Conservation (phyloP, 2,329 filamentous ascomycete species). For the Alternaria atra region DNA sequence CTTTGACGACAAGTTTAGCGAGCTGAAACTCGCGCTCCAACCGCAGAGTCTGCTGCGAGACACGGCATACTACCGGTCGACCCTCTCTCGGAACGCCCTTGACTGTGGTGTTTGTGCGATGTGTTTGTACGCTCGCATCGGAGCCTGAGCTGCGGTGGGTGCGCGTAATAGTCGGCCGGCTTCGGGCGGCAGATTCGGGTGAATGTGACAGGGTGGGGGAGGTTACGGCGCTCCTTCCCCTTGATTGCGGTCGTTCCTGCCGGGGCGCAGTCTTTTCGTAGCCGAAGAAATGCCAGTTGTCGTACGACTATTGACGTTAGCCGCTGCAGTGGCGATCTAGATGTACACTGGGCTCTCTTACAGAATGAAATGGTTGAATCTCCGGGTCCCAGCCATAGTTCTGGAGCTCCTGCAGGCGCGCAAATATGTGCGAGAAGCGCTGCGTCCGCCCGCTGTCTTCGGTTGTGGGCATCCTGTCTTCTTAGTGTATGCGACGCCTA, state of each 20-base stretch:
- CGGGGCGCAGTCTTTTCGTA: conserved; percentile 32
- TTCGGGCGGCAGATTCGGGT: conserved; percentile 34
- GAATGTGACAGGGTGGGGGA: conserved; percentile 40
- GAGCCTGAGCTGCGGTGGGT: conserved; percentile 49
- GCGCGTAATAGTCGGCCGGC: conserved; percentile 35
- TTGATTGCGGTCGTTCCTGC: conserved; percentile 33
- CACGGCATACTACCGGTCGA: conserved; percentile 75
- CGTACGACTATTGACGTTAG: conserved; percentile 69
- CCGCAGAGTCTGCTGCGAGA: conserved; percentile 82
- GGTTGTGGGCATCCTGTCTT: conserved; percentile 30
- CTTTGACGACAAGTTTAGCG: conserved; percentile 74
- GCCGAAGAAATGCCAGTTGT: conserved; percentile 76
- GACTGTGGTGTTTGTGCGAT: conserved; percentile 59
- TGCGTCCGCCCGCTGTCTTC: conserved; percentile 26
- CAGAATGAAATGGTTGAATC: conserved; percentile 58
- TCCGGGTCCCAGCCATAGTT: conserved; percentile 53
- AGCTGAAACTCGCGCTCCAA: conserved; percentile 90
- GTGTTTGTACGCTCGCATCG: conserved; percentile 56
- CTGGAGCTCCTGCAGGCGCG: conserved; percentile 50
- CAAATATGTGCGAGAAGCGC: conserved; percentile 45
- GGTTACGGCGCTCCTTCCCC: conserved; percentile 35
- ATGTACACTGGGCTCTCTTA: conserved; percentile 25
- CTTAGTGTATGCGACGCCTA: conserved; percentile 2
- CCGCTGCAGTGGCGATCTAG: neutral
- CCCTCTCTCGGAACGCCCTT: conserved; percentile 53